These are phyloP conservation scores for Stagonosporopsis tanaceti DNA, from an alignment of 2,329 filamentous ascomycete species.

Conservation along the genomic window DNA sequence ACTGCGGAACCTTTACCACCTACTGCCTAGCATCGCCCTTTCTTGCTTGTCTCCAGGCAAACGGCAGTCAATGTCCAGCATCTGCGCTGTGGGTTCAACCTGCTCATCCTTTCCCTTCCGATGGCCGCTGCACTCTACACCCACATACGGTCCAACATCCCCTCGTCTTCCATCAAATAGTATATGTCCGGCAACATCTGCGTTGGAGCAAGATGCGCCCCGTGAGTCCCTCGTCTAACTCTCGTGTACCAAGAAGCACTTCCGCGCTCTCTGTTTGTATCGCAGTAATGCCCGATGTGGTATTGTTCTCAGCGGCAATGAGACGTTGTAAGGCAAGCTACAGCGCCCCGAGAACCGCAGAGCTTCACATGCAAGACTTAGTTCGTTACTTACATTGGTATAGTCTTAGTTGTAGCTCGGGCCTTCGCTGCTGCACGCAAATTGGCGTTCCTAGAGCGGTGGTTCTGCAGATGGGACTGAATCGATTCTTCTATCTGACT, in stretches of 20 bases:
- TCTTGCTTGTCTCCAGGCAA: neutral
- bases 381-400: neutral
- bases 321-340: neutral
- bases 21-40: neutral
- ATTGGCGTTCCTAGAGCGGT: neutral
- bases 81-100: neutral
- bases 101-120: neutral
- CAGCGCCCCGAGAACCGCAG: neutral
- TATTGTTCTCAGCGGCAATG: neutral
- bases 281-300: neutral
- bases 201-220: neutral
- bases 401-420: neutral
- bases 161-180: neutral
- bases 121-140: neutral
- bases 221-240: conserved; percentile 1
- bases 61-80: neutral
- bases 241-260: neutral
- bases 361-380: neutral
- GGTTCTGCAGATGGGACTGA: neutral
- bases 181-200: conserved; percentile 1
- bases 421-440: neutral
- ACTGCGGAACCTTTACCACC: neutral
- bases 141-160: neutral
- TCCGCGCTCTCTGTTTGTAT: neutral
- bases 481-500: neutral